Evolutionary conservation across 163 green algal genomes (phyloP), one percentile per base, ranked within the genome.

Genomic region (Chlorella variabilis): DNA sequence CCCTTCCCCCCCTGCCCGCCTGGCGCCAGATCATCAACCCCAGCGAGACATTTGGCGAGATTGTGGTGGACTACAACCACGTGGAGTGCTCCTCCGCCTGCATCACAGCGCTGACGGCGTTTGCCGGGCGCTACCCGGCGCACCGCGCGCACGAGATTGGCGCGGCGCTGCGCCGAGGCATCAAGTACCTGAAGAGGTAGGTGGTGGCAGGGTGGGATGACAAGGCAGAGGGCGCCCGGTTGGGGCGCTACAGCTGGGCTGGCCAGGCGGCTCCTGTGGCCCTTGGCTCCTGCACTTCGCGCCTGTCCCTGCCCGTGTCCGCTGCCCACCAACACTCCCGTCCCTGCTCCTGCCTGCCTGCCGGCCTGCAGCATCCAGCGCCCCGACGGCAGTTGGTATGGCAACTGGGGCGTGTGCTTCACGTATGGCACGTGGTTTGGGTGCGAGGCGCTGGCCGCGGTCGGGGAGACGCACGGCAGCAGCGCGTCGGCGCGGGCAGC

Each of bases 341-440:
- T n/a, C n/a, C n/a, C n/a, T n/a, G n/a, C 38, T 36, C 8, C 25
- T 59, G 23, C n/a, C 67, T 61, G 18, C 25, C 41, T 59, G n/a
- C 31, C 59, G 34, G 1, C 9, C 33, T 21, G 67, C 79, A 84
- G 70, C 75, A 94, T 96, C 25, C 97, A 99, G 90, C 87, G 92
- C 3, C 36, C 85, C 0, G 97, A 99, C 83, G 97, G 97, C 51
- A 97, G 92, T 9, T 99, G 96, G 96, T 99, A 99, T 77, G 97
- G 97, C 54, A 96, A 88, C 68, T 99, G 97, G 97, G 97, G 89
- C 34, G 96, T 99, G 69, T 99, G 96, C 90, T 99, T 99, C 95
- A 99, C 96, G 8, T 99, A 99, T 81, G 97, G 76, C 29, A 94
- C 91, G 81, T 99, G 97, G 97, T 99, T 99, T 87, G 97, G 97